Evolutionary conservation across 768 basidiomycete genomes (phyloP).

Genomic region (Fomitopsis pulvina): DNA sequence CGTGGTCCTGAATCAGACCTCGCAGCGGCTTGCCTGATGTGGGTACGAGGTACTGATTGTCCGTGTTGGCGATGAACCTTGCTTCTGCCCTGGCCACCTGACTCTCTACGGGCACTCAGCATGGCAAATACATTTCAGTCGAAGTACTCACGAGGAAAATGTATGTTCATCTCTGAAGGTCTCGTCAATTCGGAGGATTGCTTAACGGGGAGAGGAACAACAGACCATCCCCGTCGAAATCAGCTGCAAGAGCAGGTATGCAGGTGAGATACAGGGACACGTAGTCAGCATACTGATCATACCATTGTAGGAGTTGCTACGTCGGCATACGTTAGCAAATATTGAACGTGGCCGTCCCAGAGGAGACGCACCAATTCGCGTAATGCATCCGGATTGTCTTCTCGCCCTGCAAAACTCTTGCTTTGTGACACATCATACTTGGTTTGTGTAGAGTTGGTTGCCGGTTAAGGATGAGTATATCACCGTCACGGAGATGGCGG

Average conservation of each 20-base stretch:
- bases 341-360: not conserved
- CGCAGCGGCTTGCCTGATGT: constrained; percentile 97
- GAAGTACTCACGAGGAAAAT: constrained; percentile 82
- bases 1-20: constrained; percentile 97
- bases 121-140: not conserved
- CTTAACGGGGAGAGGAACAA: constrained; percentile 5
- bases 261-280: not conserved
- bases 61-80: constrained; percentile 91
- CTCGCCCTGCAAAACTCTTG: constrained; percentile 87
- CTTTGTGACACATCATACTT: constrained; percentile 98
- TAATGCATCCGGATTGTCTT: constrained; percentile 99
- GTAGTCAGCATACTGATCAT: constrained; percentile 19
- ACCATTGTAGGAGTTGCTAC: constrained; percentile 96
- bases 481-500: constrained; percentile 89
- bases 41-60: constrained; percentile 98
- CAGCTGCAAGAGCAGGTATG: constrained; percentile 41
- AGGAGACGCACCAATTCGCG: constrained; percentile 79
- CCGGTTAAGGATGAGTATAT: constrained; percentile 91
- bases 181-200: constrained; percentile 15
- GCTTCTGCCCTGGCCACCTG: constrained; percentile 94
- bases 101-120: constrained; percentile 54
- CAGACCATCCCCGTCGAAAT: constrained; percentile 89
- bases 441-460: constrained; percentile 99
- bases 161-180: constrained; percentile 96
- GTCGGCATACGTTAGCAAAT: not conserved